phyloP scores from a whole-genome alignment of 257 asterid species.

The Perilla frutescens region DNA sequence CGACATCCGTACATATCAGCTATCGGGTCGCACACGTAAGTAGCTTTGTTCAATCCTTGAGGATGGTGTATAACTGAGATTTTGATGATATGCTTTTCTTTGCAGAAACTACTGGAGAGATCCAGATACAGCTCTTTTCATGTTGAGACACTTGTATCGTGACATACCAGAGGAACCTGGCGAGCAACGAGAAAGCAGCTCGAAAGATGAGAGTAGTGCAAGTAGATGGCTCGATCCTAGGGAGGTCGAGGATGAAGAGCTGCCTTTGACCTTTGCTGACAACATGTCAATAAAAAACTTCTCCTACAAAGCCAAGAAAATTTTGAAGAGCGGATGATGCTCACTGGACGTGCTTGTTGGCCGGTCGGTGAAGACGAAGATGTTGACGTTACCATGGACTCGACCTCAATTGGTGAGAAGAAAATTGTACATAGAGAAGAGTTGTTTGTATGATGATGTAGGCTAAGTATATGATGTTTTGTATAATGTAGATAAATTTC shows the following conservation, averaged over 20 bases:
- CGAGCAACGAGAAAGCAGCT: slow-evolving; percentile 46
- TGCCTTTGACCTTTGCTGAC: slow-evolving; percentile 87
- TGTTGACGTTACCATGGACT: no score
- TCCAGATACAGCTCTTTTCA: slow-evolving; percentile 90
- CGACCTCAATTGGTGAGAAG: no score
- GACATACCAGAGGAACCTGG: slow-evolving; percentile 70
- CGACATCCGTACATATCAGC: slow-evolving; percentile 93
- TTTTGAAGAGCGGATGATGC: slow-evolving; percentile 37
- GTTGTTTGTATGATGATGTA: not conserved
- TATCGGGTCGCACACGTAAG: slow-evolving; percentile 94
- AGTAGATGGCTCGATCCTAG: slow-evolving; percentile 64
- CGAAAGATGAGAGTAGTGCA: slow-evolving; percentile 39
- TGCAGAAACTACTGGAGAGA: slow-evolving; percentile 97
- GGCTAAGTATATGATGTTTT: not conserved
- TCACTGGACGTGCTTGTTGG: not conserved
- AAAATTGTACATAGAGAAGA: not conserved
- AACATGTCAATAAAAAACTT: slow-evolving; percentile 53
- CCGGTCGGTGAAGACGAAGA: no score
- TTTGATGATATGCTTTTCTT: slow-evolving; percentile 7
- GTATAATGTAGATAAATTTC: slow-evolving; percentile 20
- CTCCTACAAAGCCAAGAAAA: slow-evolving; percentile 58
- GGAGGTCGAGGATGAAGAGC: slow-evolving; percentile 66
- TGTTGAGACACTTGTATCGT: slow-evolving; percentile 81
- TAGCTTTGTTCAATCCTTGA: slow-evolving; percentile 7
- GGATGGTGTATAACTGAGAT: not conserved